phyloP scores from a whole-genome alignment of 306 rosid species.

The Begonia fuchsioides region DNA sequence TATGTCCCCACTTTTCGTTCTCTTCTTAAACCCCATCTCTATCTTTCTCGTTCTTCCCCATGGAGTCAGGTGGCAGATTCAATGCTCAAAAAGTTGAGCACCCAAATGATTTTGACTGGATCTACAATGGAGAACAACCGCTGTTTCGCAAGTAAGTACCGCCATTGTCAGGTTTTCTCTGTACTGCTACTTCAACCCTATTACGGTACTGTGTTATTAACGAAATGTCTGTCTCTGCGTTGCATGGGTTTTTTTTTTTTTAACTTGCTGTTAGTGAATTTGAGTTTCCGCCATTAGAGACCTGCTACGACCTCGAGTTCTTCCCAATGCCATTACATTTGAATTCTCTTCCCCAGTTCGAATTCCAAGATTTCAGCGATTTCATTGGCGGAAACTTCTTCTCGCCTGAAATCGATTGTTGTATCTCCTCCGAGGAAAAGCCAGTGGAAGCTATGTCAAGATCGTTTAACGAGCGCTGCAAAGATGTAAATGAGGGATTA shows the following conservation, averaged over 20 bases:
- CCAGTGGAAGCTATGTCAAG: constrained; percentile 10
- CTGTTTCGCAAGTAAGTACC: constrained; percentile 18
- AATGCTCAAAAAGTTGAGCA: constrained; percentile 18
- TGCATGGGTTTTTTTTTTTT: background rate
- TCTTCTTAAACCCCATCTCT: background rate
- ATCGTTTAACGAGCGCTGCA: background rate
- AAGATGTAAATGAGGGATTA: background rate
- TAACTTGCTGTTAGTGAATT: background rate
- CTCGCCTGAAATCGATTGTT: constrained; percentile 3
- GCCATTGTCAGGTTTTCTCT: background rate
- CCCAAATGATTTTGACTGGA: constrained; percentile 16
- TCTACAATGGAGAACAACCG: constrained; percentile 5
- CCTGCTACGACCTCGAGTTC: constrained; percentile 6
- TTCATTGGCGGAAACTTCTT: constrained; percentile 9
- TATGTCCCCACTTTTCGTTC: constrained; percentile 4
- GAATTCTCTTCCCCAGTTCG: constrained; percentile 13
- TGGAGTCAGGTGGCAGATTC: constrained; percentile 20
- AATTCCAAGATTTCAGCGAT: constrained; percentile 23
- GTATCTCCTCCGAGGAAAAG: constrained; percentile 12
- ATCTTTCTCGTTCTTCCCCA: constrained; percentile 1
- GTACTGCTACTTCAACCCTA: background rate
- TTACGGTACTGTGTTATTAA: too few relatives aligned
- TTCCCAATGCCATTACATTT: constrained; percentile 8
- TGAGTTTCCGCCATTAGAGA: constrained; percentile 5
- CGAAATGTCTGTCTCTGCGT: background rate